phyloP scores from a whole-genome alignment of 306 rosid species.

The Dalbergia cultrata region DNA sequence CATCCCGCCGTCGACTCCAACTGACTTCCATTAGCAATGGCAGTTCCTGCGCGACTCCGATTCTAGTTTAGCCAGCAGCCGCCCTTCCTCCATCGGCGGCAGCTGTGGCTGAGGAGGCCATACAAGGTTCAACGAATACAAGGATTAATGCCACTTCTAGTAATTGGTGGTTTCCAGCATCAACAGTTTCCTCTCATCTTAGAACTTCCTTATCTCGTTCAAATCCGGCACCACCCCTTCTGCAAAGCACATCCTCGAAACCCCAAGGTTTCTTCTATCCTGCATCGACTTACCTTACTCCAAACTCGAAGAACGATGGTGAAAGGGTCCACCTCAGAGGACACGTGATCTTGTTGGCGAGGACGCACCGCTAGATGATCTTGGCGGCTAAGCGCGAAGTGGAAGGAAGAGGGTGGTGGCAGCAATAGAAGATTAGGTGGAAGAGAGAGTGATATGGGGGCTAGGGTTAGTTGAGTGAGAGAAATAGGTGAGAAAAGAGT shows the following conservation, averaged over 20 bases:
- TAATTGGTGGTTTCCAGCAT: conserved; percentile 64
- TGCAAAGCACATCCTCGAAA: conserved; percentile 73
- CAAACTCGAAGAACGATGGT: conserved; percentile 65
- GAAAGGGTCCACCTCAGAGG: no score
- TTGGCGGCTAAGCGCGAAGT: no score
- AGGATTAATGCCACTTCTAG: conserved; percentile 74
- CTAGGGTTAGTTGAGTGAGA: no score
- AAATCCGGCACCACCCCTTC: conserved; percentile 66
- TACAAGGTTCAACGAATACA: conserved; percentile 70
- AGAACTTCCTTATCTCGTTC: conserved; percentile 61
- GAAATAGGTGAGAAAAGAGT: no score
- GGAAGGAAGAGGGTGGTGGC: no score
- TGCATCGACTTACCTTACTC: conserved; percentile 56
- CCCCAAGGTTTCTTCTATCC: conserved; percentile 66
- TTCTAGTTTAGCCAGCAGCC: conserved; percentile 84
- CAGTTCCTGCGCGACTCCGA: conserved; percentile 80
- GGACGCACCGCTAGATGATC: no score
- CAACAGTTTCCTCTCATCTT: conserved; percentile 67
- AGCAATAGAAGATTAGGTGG: no score
- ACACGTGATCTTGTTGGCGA: no score
- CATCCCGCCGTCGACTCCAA: conserved; percentile 55
- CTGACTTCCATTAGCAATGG: conserved; percentile 36
- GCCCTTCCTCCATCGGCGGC: conserved; percentile 80
- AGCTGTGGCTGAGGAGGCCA: conserved; percentile 45
- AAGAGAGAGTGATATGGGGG: no score